Conservation (phyloP, 2,329 filamentous ascomycete genomes). For the Monosporascus sp. region DNA sequence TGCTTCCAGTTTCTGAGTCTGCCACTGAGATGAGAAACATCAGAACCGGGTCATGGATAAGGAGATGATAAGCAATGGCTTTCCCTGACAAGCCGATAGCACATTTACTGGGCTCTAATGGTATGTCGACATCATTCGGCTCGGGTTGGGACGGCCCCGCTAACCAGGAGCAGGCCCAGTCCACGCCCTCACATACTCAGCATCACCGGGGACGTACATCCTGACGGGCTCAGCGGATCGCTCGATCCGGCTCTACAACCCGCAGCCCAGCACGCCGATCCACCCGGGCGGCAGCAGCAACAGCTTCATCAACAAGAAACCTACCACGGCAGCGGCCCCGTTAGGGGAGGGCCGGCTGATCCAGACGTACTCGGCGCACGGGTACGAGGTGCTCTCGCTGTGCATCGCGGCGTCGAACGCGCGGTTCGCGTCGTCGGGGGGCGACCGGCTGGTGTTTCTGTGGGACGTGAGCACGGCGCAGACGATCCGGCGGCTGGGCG, state of each 20-base stretch:
- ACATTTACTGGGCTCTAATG: constrained; percentile 54
- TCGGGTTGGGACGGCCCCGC: too few relatives aligned
- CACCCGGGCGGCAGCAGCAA: constrained; percentile 5
- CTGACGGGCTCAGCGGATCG: constrained; percentile 84
- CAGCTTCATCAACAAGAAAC: constrained; percentile 31
- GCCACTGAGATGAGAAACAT: neutral
- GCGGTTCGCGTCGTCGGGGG: constrained; percentile 79
- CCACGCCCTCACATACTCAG: constrained; percentile 68
- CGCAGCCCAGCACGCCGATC: constrained; percentile 40
- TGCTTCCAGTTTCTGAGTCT: too few relatives aligned
- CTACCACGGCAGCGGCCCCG: constrained; percentile 25
- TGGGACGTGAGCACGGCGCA: constrained; percentile 86
- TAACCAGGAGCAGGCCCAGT: constrained; percentile 50
- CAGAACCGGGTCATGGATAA: constrained; percentile 16
- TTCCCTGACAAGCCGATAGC: constrained; percentile 43
- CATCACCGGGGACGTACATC: constrained; percentile 68
- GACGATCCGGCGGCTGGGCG: constrained; percentile 69
- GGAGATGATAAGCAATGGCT: constrained; percentile 25
- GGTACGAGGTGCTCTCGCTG: constrained; percentile 84
- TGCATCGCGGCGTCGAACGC: constrained; percentile 71
- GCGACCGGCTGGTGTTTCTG: constrained; percentile 84
- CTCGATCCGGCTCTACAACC: constrained; percentile 80
- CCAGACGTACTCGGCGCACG: constrained; percentile 84
- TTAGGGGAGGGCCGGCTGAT: constrained; percentile 55
- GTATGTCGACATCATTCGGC: constrained; percentile 28